Conservation (phyloP, 2,329 filamentous ascomycete genomes). For the Ambrosiella xylebori region DNA sequence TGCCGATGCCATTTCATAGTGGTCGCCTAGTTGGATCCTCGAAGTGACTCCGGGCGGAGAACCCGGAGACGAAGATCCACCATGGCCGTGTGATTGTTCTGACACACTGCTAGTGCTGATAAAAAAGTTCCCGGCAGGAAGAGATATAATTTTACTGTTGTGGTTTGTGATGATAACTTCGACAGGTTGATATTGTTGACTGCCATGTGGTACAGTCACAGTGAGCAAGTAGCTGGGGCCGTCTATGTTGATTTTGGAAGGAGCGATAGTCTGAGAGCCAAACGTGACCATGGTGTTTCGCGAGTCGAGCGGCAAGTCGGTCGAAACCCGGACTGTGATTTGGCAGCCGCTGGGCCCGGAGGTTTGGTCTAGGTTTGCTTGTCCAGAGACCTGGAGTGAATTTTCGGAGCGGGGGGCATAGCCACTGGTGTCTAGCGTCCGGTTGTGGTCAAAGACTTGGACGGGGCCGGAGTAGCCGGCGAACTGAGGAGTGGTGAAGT, state of each 20-base stretch:
- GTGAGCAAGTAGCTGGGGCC: slow-evolving; percentile 44
- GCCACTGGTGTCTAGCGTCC: neutral
- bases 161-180: slow-evolving; percentile 35
- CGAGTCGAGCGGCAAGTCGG: slow-evolving; percentile 32
- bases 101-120: neutral
- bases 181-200: slow-evolving; percentile 23
- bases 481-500: neutral
- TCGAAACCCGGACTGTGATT: slow-evolving; percentile 56
- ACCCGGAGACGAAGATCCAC: neutral
- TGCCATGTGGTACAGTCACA: slow-evolving; percentile 48
- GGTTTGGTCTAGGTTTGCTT: slow-evolving; percentile 32
- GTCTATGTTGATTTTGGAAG: neutral
- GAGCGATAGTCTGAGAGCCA: neutral
- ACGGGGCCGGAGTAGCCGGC: neutral
- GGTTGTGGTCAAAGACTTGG: neutral
- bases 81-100: neutral
- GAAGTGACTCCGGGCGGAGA: neutral
- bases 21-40: neutral
- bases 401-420: neutral
- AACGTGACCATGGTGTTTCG: slow-evolving; percentile 1
- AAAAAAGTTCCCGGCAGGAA: neutral
- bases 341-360: slow-evolving; percentile 53
- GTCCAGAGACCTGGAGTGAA: neutral
- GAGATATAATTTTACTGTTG: slow-evolving; percentile 27
- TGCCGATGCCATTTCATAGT: neutral